Evolutionary conservation across 2,329 filamentous ascomycete genomes (phyloP).

Genomic region (Cyphellophora europaea): DNA sequence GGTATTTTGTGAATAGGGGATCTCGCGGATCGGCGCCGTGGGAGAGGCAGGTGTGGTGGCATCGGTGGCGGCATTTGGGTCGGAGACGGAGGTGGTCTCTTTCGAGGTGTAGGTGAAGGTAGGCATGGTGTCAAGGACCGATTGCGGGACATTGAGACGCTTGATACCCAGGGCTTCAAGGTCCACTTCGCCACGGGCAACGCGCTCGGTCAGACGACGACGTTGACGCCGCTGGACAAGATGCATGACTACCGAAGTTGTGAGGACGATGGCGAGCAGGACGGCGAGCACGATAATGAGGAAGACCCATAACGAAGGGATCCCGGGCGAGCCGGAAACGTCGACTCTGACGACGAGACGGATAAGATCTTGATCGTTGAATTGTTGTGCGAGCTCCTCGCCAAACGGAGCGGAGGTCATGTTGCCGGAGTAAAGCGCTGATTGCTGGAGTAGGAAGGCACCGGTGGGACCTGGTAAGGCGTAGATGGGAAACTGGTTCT

Average conservation of each 20-base stretch:
- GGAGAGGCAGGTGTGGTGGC: slow-evolving; percentile 5
- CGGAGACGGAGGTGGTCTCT: too few species aligned
- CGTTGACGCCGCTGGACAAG: slow-evolving; percentile 64
- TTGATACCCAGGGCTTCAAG: slow-evolving; percentile 80
- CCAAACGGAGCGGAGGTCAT: slow-evolving; percentile 36
- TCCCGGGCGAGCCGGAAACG: slow-evolving; percentile 38
- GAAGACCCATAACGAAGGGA: slow-evolving; percentile 77
- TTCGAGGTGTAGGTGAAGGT: slow-evolving; percentile 59
- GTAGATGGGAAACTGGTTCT: slow-evolving; percentile 72
- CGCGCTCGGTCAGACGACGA: slow-evolving; percentile 56
- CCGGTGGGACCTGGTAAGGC: slow-evolving; percentile 64
- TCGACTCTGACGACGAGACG: slow-evolving; percentile 34
- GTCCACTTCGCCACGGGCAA: slow-evolving; percentile 71
- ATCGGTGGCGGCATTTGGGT: slow-evolving; percentile 3
- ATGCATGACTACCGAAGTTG: slow-evolving; percentile 66
- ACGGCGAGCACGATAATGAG: slow-evolving; percentile 60
- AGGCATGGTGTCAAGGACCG: slow-evolving; percentile 64
- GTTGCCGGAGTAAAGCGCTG: slow-evolving; percentile 70
- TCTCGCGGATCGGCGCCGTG: slow-evolving; percentile 9
- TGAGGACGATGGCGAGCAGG: slow-evolving; percentile 56
- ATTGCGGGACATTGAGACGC: slow-evolving; percentile 63
- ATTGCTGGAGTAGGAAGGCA: slow-evolving; percentile 56
- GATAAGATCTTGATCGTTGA: slow-evolving; percentile 33
- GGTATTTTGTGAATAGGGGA: slow-evolving; percentile 59
- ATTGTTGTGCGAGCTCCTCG: slow-evolving; percentile 25